phyloP scores from a whole-genome alignment of 2,329 filamentous ascomycete species.

The Talaromyces verruculosus region DNA sequence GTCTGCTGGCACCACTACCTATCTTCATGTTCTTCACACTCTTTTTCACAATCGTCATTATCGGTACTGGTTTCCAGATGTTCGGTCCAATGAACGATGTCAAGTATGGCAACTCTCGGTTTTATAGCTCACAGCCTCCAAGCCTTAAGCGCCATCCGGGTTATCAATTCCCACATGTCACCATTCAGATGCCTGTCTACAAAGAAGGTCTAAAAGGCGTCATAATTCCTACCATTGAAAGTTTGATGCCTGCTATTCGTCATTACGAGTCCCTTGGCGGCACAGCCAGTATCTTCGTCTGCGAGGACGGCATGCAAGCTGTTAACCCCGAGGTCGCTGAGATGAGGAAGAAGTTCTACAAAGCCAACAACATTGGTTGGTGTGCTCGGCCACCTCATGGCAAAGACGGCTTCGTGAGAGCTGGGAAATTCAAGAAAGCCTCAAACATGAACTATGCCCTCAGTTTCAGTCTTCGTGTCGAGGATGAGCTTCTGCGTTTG shows the following conservation, averaged over 20 bases:
- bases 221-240: slow-evolving; percentile 58
- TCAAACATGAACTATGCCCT: slow-evolving; percentile 75
- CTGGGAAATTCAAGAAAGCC: slow-evolving; percentile 70
- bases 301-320: slow-evolving; percentile 43
- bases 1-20: slow-evolving; percentile 16
- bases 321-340: slow-evolving; percentile 44
- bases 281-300: slow-evolving; percentile 40
- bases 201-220: slow-evolving; percentile 79
- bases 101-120: slow-evolving; percentile 18
- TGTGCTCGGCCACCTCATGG: slow-evolving; percentile 49
- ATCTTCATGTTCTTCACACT: slow-evolving; percentile 21
- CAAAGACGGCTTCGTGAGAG: slow-evolving; percentile 50
- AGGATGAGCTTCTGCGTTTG: slow-evolving; percentile 54
- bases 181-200: slow-evolving; percentile 84
- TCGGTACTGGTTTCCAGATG: slow-evolving; percentile 19
- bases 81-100: slow-evolving; percentile 21
- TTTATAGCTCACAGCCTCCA: slow-evolving; percentile 21
- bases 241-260: slow-evolving; percentile 58
- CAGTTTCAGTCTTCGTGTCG: slow-evolving; percentile 61
- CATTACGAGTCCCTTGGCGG: slow-evolving; percentile 57
- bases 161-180: slow-evolving; percentile 47
- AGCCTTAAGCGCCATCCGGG: slow-evolving; percentile 18
- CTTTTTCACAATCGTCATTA: slow-evolving; percentile 21
- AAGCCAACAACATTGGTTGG: slow-evolving; percentile 53
- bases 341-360: slow-evolving; percentile 51